Conservation (phyloP, 176 grass and related monocot species). For the Eleusine coracana region DNA sequence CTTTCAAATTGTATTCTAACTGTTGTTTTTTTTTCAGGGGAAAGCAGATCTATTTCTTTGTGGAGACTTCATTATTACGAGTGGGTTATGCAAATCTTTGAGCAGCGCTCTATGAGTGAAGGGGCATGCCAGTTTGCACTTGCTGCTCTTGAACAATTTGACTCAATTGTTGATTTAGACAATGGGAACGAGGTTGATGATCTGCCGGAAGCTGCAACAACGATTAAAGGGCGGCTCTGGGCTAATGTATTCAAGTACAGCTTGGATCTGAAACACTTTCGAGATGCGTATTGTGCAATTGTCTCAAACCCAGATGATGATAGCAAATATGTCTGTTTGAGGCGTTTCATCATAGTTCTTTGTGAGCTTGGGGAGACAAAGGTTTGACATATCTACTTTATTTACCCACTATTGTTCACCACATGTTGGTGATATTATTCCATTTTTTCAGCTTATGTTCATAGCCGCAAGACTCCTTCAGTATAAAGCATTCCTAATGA, state of each 20-base stretch:
- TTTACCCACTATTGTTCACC: constrained; percentile 16
- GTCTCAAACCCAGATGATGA: constrained; percentile 87
- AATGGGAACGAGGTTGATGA: constrained; percentile 51
- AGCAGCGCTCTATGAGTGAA: constrained; percentile 77
- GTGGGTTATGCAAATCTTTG: constrained; percentile 89
- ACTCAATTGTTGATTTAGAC: constrained; percentile 45
- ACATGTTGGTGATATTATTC: constrained; percentile 19
- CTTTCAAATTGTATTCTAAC: constrained; percentile 30
- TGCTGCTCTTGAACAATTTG: constrained; percentile 92
- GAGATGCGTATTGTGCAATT: constrained; percentile 88
- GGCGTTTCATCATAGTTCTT: constrained; percentile 93
- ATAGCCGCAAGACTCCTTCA: background rate
- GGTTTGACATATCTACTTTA: constrained; percentile 54
- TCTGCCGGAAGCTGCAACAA: constrained; percentile 58
- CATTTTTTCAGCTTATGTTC: constrained; percentile 1
- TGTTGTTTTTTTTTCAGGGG: constrained; percentile 45
- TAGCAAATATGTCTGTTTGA: constrained; percentile 89
- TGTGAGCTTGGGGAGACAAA: constrained; percentile 85
- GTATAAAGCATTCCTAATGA: background rate
- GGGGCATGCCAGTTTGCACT: constrained; percentile 90
- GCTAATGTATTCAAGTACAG: constrained; percentile 86
- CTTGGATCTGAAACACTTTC: constrained; percentile 85
- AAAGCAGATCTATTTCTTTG: constrained; percentile 56
- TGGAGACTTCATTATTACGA: constrained; percentile 96
- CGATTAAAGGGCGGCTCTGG: constrained; percentile 80